Percentiles rank a stretch among this genome's conserved stretches.
Conservation (phyloP, 2,329 filamentous ascomycete species). For the Verticillium nubilum region DNA sequence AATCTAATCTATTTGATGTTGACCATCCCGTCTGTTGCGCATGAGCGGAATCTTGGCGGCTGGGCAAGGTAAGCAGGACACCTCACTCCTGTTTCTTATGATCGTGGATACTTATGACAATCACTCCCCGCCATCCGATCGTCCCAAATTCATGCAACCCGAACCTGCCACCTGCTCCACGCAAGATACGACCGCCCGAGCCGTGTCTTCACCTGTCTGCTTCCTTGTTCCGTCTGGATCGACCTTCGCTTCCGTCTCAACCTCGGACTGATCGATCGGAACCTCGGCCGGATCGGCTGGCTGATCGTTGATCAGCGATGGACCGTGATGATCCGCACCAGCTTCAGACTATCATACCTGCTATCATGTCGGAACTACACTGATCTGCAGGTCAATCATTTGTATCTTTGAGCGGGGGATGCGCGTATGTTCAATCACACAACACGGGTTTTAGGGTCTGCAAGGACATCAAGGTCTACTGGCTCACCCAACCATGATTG, state of each 20-base stretch:
- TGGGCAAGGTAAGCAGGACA: not conserved
- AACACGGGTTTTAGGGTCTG: too few species aligned
- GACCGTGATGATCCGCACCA: conserved; percentile 6
- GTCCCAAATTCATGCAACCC: not conserved
- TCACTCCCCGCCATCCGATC: not conserved
- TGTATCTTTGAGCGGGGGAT: too few species aligned
- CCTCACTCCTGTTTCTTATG: not conserved
- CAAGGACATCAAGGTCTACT: too few species aligned
- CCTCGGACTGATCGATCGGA: not conserved
- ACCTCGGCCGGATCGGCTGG: not conserved
- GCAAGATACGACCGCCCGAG: not conserved
- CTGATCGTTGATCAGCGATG: not conserved
- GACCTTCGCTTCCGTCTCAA: not conserved
- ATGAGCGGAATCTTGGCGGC: not conserved
- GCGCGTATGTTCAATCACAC: too few species aligned
- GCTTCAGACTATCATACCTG: not conserved
- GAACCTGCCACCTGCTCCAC: not conserved
- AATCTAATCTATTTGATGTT: not conserved
- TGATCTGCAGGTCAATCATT: too few species aligned
- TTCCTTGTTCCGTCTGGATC: not conserved
- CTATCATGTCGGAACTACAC: not conserved
- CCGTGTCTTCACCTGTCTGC: not conserved
- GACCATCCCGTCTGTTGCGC: not conserved
- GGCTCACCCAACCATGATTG: too few species aligned
- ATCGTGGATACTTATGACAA: not conserved